Evolutionary conservation across 2,329 filamentous ascomycete species (phyloP).

Genomic region (Cordyceps pruinosa): DNA sequence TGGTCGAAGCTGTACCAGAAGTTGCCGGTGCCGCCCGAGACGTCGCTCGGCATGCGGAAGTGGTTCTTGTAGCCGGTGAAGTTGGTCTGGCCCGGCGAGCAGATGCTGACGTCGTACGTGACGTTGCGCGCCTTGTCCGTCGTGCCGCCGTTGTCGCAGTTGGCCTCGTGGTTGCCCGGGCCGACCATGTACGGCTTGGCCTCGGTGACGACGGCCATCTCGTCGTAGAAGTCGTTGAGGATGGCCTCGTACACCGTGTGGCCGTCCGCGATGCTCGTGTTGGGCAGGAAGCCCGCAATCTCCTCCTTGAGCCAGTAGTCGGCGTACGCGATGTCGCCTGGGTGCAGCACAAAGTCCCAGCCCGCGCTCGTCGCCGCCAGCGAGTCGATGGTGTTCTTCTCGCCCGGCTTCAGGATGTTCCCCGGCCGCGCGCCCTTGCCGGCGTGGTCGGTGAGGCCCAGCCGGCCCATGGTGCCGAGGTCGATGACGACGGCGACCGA

Average conservation of each 20-base stretch:
- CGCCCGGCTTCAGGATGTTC: not conserved
- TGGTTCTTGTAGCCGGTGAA: conserved; percentile 11
- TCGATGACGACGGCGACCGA: conserved; percentile 5
- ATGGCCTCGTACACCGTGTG: conserved; percentile 5
- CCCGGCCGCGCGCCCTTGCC: not conserved
- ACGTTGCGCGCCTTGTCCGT: not conserved
- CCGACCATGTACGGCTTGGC: conserved; percentile 8
- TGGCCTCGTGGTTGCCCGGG: conserved; percentile 10
- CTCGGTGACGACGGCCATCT: not conserved
- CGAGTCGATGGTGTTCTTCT: conserved; percentile 1
- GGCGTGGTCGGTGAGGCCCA: conserved; percentile 11
- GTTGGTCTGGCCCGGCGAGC: conserved; percentile 9
- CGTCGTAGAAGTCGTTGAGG: conserved; percentile 8
- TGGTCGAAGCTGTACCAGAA: conserved; percentile 10
- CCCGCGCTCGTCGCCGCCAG: not conserved
- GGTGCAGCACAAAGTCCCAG: conserved; percentile 5
- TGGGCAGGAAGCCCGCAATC: not conserved
- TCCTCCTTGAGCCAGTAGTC: conserved; percentile 8
- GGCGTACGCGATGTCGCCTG: conserved; percentile 10
- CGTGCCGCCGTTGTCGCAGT: not conserved
- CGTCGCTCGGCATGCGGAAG: conserved; percentile 6
- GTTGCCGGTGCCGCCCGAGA: conserved; percentile 15
- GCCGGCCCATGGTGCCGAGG: conserved; percentile 14
- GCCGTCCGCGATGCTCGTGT: conserved; percentile 6
- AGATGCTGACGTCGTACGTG: conserved; percentile 3